phyloP scores from a whole-genome alignment of 352 stramenopile species.

The Chrysophaeum taylorii region DNA sequence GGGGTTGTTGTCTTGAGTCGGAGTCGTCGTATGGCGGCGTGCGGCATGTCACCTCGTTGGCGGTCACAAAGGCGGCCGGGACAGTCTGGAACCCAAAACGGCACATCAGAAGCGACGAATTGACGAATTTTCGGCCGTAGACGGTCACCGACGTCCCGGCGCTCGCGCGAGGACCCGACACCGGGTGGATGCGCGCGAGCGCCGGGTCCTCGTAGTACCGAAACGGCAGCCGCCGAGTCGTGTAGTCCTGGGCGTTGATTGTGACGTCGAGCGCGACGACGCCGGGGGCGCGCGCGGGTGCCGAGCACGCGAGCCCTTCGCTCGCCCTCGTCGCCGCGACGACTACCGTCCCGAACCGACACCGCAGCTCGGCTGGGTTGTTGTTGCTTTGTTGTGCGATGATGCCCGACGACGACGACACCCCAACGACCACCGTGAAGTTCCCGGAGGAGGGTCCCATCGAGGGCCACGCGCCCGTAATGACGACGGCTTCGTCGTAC shows the following conservation, averaged over 20 bases:
- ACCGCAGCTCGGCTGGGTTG: slow-evolving; percentile 53
- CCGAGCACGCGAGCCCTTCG: slow-evolving; percentile 57
- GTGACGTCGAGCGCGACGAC: slow-evolving; percentile 68
- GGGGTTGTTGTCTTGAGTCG: slow-evolving; percentile 36
- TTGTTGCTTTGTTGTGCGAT: too few relatives aligned
- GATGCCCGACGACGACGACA: slow-evolving; percentile 59
- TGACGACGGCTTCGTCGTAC: slow-evolving; percentile 58
- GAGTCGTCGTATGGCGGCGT: slow-evolving; percentile 56
- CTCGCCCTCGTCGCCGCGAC: slow-evolving; percentile 55
- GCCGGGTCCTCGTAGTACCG: slow-evolving; percentile 64
- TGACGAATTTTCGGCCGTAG: slow-evolving; percentile 69
- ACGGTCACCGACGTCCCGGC: slow-evolving; percentile 69
- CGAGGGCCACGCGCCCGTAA: slow-evolving; percentile 59
- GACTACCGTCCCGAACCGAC: slow-evolving; percentile 61
- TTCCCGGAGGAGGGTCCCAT: slow-evolving; percentile 63
- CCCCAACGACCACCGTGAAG: slow-evolving; percentile 66
- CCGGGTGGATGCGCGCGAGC: slow-evolving; percentile 60
- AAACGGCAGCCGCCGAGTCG: slow-evolving; percentile 50
- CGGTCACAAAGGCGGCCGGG: slow-evolving; percentile 62
- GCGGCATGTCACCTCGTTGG: slow-evolving; percentile 62
- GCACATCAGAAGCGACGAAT: slow-evolving; percentile 64
- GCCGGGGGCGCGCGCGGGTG: slow-evolving; percentile 54
- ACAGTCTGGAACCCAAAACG: slow-evolving; percentile 68
- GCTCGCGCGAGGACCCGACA: slow-evolving; percentile 63
- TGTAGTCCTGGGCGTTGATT: slow-evolving; percentile 81